These are phyloP conservation scores for Coprinopsis cinerea DNA, from an alignment of 768 basidiomycete species.

Conservation along the genomic window DNA sequence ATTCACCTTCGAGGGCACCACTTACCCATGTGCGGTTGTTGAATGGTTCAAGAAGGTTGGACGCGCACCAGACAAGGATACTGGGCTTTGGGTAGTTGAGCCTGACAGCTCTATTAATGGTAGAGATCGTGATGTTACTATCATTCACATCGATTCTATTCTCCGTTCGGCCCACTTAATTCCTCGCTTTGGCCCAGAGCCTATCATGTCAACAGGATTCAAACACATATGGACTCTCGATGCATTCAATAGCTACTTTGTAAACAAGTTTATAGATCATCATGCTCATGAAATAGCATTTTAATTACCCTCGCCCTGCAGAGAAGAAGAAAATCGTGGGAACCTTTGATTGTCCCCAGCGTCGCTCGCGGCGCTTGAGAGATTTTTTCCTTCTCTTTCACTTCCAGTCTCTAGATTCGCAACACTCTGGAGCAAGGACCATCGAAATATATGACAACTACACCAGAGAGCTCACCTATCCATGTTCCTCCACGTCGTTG, in stretches of 20 bases:
- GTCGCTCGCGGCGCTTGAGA: too few relatives aligned
- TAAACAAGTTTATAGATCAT: constrained; percentile 15
- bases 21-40: constrained; percentile 25
- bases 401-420: too few relatives aligned
- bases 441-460: too few relatives aligned
- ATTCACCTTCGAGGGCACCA: constrained; percentile 12
- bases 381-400: too few relatives aligned
- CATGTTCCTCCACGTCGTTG: too few relatives aligned
- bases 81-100: constrained; percentile 18
- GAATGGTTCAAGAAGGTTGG: constrained; percentile 20
- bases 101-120: constrained; percentile 3
- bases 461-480: too few relatives aligned
- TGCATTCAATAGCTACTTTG: constrained; percentile 11
- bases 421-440: too few relatives aligned
- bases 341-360: too few relatives aligned
- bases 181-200: background rate
- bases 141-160: constrained; percentile 14
- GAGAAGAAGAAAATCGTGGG: too few relatives aligned
- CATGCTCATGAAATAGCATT: constrained; percentile 12
- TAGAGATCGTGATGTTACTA: background rate
- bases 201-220: background rate
- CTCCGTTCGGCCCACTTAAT: constrained; percentile 12
- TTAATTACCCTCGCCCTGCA: too few relatives aligned
- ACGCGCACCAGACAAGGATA: constrained; percentile 17
- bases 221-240: background rate